phyloP scores from a whole-genome alignment of 2,329 filamentous ascomycete species.

The Nakataea oryzae region DNA sequence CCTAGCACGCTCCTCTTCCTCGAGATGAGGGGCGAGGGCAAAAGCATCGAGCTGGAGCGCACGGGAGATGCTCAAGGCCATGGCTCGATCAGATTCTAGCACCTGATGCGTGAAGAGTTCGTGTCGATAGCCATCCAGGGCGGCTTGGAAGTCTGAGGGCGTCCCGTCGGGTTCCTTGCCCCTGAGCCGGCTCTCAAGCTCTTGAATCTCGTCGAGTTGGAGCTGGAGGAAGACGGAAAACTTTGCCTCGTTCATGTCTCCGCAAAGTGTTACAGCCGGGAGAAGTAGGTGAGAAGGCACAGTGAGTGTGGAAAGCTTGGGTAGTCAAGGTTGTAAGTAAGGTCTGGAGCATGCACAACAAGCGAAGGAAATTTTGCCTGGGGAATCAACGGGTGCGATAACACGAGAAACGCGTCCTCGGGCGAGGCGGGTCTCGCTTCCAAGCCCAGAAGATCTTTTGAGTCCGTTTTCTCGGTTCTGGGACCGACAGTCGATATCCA shows the following conservation, averaged over 20 bases:
- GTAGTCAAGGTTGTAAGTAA: neutral
- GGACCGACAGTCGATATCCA: too few relatives aligned
- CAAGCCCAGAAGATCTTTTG: too few relatives aligned
- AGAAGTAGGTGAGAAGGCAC: neutral
- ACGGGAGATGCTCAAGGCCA: neutral
- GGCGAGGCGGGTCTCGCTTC: too few relatives aligned
- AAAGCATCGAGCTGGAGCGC: neutral
- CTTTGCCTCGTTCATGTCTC: neutral
- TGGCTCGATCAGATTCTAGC: neutral
- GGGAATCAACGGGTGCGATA: too few relatives aligned
- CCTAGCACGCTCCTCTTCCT: neutral
- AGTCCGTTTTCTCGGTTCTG: too few relatives aligned
- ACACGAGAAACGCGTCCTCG: too few relatives aligned
- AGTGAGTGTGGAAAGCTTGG: neutral
- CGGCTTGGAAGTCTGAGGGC: neutral
- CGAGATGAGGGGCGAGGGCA: neutral
- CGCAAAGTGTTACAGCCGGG: neutral
- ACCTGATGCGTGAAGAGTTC: neutral
- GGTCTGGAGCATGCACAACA: too few relatives aligned
- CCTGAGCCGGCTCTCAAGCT: neutral
- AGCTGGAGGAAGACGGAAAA: neutral
- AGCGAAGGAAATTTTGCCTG: too few relatives aligned
- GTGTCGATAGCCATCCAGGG: neutral
- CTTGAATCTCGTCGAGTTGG: neutral
- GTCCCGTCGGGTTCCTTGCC: neutral